phyloP scores from a whole-genome alignment of 148 eudicot species.

The Rhododendron ovatum region DNA sequence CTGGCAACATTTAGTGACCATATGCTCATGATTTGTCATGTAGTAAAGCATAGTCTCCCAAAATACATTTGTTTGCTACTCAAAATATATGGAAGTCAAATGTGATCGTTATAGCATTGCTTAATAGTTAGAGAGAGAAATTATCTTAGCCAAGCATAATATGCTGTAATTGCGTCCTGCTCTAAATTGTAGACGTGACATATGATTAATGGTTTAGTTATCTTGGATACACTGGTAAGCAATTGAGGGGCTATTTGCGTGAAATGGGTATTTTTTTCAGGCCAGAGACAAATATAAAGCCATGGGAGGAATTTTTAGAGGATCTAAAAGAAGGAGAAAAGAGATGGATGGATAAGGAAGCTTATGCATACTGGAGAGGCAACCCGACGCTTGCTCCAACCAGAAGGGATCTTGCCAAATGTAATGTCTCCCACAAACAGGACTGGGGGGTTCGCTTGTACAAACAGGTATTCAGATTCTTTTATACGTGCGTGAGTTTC shows the following conservation, averaged over 20 bases:
- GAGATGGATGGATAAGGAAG: slow-evolving; percentile 57
- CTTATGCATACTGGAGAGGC: slow-evolving; percentile 84
- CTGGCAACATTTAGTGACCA: too few relatives aligned
- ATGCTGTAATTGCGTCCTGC: neutral
- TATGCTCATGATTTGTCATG: too few relatives aligned
- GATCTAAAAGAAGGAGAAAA: slow-evolving; percentile 62
- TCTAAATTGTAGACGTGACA: too few relatives aligned
- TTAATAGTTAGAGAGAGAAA: too few relatives aligned
- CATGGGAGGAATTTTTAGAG: slow-evolving; percentile 54
- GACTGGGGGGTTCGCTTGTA: slow-evolving; percentile 4
- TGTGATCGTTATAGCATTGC: too few relatives aligned
- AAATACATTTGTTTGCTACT: too few relatives aligned
- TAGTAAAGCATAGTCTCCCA: too few relatives aligned
- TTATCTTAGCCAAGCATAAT: too few relatives aligned
- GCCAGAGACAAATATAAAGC: slow-evolving; percentile 49
- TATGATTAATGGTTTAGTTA: neutral
- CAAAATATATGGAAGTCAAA: too few relatives aligned
- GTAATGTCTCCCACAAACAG: slow-evolving; percentile 58
- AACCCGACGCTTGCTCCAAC: slow-evolving; percentile 54
- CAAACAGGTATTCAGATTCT: too few relatives aligned
- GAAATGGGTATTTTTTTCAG: neutral
- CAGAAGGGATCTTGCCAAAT: slow-evolving; percentile 66
- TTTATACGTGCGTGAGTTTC: too few relatives aligned
- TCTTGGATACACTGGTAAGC: neutral
- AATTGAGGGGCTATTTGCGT: neutral